Conservation (phyloP, 495 filamentous ascomycete species). For the Corynascus novoguineensis region DNA sequence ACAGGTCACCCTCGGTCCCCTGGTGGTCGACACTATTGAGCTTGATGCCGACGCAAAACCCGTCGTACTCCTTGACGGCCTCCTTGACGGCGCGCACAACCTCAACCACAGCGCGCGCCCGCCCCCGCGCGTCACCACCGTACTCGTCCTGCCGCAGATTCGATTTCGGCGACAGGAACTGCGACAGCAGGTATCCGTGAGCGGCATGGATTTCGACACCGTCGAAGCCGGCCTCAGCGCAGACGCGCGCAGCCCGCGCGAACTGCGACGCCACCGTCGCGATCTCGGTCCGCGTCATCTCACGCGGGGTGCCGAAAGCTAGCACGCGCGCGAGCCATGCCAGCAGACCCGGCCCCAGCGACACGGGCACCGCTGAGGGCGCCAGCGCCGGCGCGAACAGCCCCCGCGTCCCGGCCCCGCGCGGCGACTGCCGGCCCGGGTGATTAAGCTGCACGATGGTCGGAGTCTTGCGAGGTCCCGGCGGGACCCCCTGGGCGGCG, state of each 20-base stretch:
- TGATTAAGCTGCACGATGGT: slow-evolving; percentile 54
- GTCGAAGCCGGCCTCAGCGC: slow-evolving; percentile 65
- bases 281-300: slow-evolving; percentile 53
- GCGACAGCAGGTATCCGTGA: slow-evolving; percentile 69
- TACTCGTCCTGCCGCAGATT: slow-evolving; percentile 57
- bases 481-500: slow-evolving; percentile 26
- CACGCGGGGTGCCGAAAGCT: slow-evolving; percentile 52
- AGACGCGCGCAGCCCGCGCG: slow-evolving; percentile 53
- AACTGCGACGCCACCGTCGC: slow-evolving; percentile 47
- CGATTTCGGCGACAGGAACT: slow-evolving; percentile 56
- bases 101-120: slow-evolving; percentile 58
- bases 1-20: slow-evolving; percentile 31
- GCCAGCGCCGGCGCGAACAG: slow-evolving; percentile 46
- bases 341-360: slow-evolving; percentile 35
- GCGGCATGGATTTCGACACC: slow-evolving; percentile 70
- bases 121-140: slow-evolving; percentile 62
- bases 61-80: slow-evolving; percentile 53
- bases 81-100: slow-evolving; percentile 55
- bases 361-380: slow-evolving; percentile 42
- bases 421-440: slow-evolving; percentile 51
- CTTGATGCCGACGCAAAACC: slow-evolving; percentile 59
- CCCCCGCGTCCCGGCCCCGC: slow-evolving; percentile 40
- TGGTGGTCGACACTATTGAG: slow-evolving; percentile 56
- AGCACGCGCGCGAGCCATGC: slow-evolving; percentile 51
- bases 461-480: no score